Percentiles rank a stretch among this genome's conserved stretches.
Evolutionary conservation across 73 alveolate species (phyloP).

Genomic region (Blepharisma stoltei): DNA sequence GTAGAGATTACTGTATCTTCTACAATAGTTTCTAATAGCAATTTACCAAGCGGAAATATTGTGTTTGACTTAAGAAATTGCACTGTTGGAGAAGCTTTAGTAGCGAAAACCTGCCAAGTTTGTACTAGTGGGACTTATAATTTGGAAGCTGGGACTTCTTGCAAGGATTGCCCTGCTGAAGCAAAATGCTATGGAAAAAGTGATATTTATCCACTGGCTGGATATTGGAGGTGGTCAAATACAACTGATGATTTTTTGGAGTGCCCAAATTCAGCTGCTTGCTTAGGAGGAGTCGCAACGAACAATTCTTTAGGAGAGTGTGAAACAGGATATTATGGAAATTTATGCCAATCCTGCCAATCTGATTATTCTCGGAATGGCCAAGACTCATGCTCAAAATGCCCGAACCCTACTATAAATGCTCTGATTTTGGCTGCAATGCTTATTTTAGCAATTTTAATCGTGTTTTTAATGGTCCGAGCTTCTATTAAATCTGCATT

Average conservation of each 20-base stretch:
- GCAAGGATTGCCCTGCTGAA: constrained; percentile 31
- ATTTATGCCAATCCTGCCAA: constrained; percentile 54
- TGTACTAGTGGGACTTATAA: constrained; percentile 58
- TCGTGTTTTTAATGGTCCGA: constrained; percentile 26
- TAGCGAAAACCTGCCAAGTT: constrained; percentile 43
- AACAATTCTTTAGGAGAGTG: constrained; percentile 45
- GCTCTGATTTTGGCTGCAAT: constrained; percentile 19
- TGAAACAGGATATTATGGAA: constrained; percentile 47
- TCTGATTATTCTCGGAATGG: constrained; percentile 44
- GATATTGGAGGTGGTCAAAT: constrained; percentile 46
- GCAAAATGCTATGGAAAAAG: constrained; percentile 29
- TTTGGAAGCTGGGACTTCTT: constrained; percentile 25
- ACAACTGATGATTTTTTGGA: constrained; percentile 22
- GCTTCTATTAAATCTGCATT: constrained; percentile 48
- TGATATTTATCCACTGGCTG: background rate
- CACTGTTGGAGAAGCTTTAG: constrained; percentile 59
- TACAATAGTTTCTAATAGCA: background rate
- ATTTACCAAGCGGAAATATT: background rate
- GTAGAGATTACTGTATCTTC: background rate
- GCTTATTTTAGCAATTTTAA: constrained; percentile 8
- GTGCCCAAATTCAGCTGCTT: constrained; percentile 38
- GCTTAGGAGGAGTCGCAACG: constrained; percentile 35
- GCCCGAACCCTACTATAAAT: constrained; percentile 41
- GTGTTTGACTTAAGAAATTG: constrained; percentile 49
- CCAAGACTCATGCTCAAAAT: constrained; percentile 40